Conservation (phyloP, 2,329 filamentous ascomycete species). For the Diaporthe destruens region DNA sequence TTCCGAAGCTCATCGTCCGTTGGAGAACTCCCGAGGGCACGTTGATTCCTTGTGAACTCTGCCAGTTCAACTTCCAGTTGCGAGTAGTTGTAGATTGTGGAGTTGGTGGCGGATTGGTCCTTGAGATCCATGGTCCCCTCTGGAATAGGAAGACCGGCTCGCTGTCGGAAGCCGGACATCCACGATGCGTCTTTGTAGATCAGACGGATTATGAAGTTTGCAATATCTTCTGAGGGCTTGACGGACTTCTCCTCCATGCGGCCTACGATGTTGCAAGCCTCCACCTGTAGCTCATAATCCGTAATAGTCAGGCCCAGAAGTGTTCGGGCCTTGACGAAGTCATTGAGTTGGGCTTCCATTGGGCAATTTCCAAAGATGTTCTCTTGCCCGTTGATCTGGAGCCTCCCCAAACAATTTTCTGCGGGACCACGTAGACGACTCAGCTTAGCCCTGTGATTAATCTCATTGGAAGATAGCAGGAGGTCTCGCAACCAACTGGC, state of each 20-base stretch:
- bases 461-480: conserved; percentile 62
- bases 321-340: conserved; percentile 64
- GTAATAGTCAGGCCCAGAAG: conserved; percentile 70
- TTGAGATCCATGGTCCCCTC: conserved; percentile 62
- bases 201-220: conserved; percentile 68
- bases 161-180: conserved; percentile 67
- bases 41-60: conserved; percentile 63
- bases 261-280: conserved; percentile 69
- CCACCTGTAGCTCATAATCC: conserved; percentile 70
- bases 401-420: conserved; percentile 61
- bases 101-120: conserved; percentile 68
- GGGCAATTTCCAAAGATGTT: conserved; percentile 69
- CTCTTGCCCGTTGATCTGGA: conserved; percentile 70
- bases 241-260: conserved; percentile 66
- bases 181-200: conserved; percentile 64
- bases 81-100: conserved; percentile 70
- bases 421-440: conserved; percentile 60
- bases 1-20: conserved; percentile 67
- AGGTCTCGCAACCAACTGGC: conserved; percentile 71
- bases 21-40: conserved; percentile 60
- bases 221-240: conserved; percentile 62
- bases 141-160: conserved; percentile 68
- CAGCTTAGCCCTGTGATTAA: conserved; percentile 60
- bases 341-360: conserved; percentile 66
- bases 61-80: conserved; percentile 68